Conservation (phyloP, 768 basidiomycete species). For the Leccinum fibrillosum region DNA sequence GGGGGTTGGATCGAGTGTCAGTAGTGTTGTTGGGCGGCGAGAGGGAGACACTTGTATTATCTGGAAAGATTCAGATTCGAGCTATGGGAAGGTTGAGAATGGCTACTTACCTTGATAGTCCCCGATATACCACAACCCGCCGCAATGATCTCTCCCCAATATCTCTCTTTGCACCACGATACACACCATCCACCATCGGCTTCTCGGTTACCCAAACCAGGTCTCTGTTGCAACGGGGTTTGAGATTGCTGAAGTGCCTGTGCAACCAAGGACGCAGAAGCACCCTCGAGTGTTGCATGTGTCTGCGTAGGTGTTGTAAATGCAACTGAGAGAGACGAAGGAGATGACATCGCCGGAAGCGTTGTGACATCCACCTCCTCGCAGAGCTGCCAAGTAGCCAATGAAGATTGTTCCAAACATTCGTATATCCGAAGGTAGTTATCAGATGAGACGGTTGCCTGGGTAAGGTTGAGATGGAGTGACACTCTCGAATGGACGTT, state of each 20-base stretch:
- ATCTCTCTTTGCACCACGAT: conserved; percentile 94
- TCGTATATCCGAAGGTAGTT: conserved; percentile 87
- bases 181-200: conserved; percentile 92
- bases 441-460: conserved; percentile 91
- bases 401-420: conserved; percentile 70
- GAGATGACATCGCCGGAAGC: conserved; percentile 43
- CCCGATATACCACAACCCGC: conserved; percentile 70
- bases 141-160: conserved; percentile 92
- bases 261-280: conserved; percentile 57
- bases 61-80: conserved; percentile 33
- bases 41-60: conserved; percentile 72
- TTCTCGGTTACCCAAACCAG: conserved; percentile 62
- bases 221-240: conserved; percentile 32
- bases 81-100: not conserved
- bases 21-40: conserved; percentile 61
- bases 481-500: not conserved
- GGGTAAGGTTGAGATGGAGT: not conserved
- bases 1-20: conserved; percentile 51
- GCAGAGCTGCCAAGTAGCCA: conserved; percentile 70
- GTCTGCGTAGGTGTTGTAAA: conserved; percentile 74
- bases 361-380: conserved; percentile 74
- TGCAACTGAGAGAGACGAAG: conserved; percentile 52
- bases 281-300: conserved; percentile 48
- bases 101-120: conserved; percentile 62
- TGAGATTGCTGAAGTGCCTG: conserved; percentile 59